phyloP scores from a whole-genome alignment of 495 filamentous ascomycete genomes.

The Cercophora sp. region DNA sequence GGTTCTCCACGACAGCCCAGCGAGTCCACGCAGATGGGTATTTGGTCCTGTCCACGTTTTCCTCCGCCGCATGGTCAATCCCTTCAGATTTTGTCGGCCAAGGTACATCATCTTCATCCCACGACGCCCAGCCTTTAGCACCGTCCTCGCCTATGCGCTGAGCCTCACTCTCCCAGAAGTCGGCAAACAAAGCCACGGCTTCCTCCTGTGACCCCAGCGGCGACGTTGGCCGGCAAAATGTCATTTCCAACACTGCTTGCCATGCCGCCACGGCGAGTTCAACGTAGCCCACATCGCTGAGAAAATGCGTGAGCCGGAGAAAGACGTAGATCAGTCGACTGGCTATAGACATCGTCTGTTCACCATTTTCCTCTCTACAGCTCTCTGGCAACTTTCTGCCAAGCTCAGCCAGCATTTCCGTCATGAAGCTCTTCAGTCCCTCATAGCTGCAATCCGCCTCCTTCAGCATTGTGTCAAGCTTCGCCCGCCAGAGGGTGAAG shows the following conservation, averaged over 20 bases:
- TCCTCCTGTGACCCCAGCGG: constrained; percentile 21
- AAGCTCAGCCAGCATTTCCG: constrained; percentile 52
- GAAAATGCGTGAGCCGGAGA: constrained; percentile 65
- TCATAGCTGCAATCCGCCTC: constrained; percentile 68
- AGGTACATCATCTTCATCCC: constrained; percentile 34
- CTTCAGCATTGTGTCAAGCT: constrained; percentile 71
- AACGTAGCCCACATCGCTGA: constrained; percentile 74
- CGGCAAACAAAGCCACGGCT: constrained; percentile 49
- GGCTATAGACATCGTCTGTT: constrained; percentile 24
- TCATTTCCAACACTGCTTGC: constrained; percentile 78
- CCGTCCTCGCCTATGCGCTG: constrained; percentile 71
- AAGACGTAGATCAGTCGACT: constrained; percentile 67
- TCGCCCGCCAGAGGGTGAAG: constrained; percentile 66
- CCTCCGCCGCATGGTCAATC: too few relatives aligned
- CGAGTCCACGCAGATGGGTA: too few relatives aligned
- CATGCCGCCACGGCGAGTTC: constrained; percentile 76
- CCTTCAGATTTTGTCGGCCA: too few relatives aligned
- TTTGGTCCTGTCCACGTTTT: constrained; percentile 39
- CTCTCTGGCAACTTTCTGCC: constrained; percentile 28
- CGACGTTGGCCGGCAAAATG: constrained; percentile 53
- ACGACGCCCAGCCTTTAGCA: constrained; percentile 66
- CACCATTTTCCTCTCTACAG: constrained; percentile 11
- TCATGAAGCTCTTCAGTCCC: constrained; percentile 52
- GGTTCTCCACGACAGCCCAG: constrained; percentile 64
- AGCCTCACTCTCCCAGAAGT: constrained; percentile 86